Conservation (phyloP, 805 yeast species). For the Cyberlindnera bimundalis region DNA sequence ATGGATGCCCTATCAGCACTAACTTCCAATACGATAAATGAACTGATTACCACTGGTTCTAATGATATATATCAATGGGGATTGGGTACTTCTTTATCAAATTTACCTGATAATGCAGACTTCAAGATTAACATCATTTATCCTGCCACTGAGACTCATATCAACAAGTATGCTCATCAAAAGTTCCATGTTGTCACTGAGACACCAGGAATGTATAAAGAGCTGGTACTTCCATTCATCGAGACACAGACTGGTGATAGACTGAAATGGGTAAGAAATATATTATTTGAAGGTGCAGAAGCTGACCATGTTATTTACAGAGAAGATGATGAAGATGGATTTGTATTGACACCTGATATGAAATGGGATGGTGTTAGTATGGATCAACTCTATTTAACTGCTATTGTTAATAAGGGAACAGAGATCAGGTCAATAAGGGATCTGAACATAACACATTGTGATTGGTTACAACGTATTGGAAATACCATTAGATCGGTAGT, state of each 20-base stretch:
- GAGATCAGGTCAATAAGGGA: conserved; percentile 78
- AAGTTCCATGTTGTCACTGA: conserved; percentile 62
- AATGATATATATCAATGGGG: conserved; percentile 92
- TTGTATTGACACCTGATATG: conserved; percentile 88
- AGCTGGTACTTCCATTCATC: conserved; percentile 70
- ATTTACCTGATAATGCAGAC: conserved; percentile 46
- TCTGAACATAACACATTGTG: conserved; percentile 53
- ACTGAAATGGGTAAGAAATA: conserved; percentile 86
- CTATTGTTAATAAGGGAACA: conserved; percentile 58
- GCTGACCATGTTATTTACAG: conserved; percentile 73
- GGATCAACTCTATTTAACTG: conserved; percentile 72
- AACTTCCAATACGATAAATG: conserved; percentile 22
- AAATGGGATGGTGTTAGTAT: conserved; percentile 84
- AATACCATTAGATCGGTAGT: conserved; percentile 46
- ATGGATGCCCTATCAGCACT: conserved; percentile 23
- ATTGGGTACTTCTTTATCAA: conserved; percentile 45
- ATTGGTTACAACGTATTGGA: conserved; percentile 50
- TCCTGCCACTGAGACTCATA: conserved; percentile 88
- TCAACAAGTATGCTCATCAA: conserved; percentile 68
- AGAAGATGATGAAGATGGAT: conserved; percentile 43
- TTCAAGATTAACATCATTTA: conserved; percentile 74
- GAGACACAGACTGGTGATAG: conserved; percentile 72
- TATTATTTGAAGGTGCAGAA: conserved; percentile 77
- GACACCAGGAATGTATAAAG: conserved; percentile 71
- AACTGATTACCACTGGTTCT: conserved; percentile 41